Evolutionary conservation across 176 grass and related monocot species (phyloP).

Genomic region (Musa schizocarpa): DNA sequence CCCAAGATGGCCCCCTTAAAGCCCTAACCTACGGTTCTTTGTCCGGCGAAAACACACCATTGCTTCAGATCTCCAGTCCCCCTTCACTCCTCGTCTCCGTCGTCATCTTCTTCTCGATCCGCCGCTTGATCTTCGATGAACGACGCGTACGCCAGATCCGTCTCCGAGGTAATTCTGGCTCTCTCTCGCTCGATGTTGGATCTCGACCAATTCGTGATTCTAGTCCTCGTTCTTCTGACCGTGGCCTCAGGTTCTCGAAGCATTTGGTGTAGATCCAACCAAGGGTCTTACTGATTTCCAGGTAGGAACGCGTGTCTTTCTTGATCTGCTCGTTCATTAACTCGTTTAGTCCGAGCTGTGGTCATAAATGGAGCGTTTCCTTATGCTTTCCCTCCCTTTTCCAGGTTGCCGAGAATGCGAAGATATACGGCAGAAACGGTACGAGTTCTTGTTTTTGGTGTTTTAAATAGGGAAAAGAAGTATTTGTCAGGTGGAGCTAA

Average conservation of each 20-base stretch:
- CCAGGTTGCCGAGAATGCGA: conserved; percentile 65
- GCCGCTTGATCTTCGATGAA: conserved; percentile 44
- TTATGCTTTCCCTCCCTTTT: conserved; percentile 26
- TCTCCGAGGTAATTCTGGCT: conserved; percentile 47
- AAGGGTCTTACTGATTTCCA: conserved; percentile 88
- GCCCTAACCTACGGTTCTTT: not conserved
- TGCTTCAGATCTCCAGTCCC: not conserved
- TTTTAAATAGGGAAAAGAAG: not conserved
- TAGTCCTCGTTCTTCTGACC: not conserved
- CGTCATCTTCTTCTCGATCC: not conserved
- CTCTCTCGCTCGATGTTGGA: not conserved
- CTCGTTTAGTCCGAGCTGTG: not conserved
- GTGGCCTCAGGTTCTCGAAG: conserved; percentile 62
- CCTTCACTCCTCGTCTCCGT: not conserved
- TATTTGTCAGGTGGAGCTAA: not conserved
- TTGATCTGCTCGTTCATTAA: not conserved
- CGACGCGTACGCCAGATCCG: conserved; percentile 84
- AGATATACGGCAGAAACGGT: conserved; percentile 79
- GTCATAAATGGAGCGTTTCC: not conserved
- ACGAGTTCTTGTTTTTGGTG: not conserved
- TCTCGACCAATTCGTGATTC: not conserved
- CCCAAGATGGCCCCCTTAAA: not conserved
- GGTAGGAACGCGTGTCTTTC: conserved; percentile 30
- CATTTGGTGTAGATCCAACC: conserved; percentile 67
- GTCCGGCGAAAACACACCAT: not conserved